Evolutionary conservation across 768 basidiomycete species (phyloP).

Genomic region (Solioccasus polychromus): DNA sequence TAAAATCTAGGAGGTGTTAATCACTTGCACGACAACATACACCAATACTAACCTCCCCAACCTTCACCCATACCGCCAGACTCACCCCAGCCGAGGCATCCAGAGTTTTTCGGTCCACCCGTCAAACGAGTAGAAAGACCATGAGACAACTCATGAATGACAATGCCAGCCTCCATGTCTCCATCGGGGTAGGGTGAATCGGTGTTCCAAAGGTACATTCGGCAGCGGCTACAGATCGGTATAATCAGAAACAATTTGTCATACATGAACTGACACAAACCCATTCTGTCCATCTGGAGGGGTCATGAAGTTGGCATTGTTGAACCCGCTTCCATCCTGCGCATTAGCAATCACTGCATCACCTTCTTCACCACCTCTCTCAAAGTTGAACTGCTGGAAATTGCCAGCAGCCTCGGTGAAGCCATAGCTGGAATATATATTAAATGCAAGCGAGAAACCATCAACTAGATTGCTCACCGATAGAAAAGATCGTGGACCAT

Average conservation of each 20-base stretch:
- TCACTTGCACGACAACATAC: background rate
- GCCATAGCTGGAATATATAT: constrained; percentile 61
- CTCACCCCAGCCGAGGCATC: constrained; percentile 95
- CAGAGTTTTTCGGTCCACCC: constrained; percentile 89
- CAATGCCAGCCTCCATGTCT: constrained; percentile 94
- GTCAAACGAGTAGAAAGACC: constrained; percentile 93
- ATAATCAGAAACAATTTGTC: background rate
- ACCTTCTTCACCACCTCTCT: constrained; percentile 78
- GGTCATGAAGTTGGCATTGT: constrained; percentile 91
- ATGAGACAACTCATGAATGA: constrained; percentile 87
- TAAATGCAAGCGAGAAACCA: background rate
- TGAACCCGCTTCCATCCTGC: constrained; percentile 91
- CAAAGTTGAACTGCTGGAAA: constrained; percentile 99
- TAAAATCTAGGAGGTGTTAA: constrained; percentile 50
- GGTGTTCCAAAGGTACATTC: constrained; percentile 97
- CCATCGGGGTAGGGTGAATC: constrained; percentile 90
- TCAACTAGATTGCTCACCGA: constrained; percentile 36
- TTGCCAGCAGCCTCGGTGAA: constrained; percentile 92
- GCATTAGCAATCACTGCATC: constrained; percentile 95
- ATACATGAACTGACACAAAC: constrained; percentile 12
- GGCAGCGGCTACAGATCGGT: constrained; percentile 52
- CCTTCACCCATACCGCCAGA: constrained; percentile 97
- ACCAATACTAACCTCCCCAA: constrained; percentile 65
- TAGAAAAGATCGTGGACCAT: constrained; percentile 82
- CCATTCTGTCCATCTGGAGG: constrained; percentile 84